Evolutionary conservation across 2,329 filamentous ascomycete genomes (phyloP).

Genomic region (Monilinia fructicola): DNA sequence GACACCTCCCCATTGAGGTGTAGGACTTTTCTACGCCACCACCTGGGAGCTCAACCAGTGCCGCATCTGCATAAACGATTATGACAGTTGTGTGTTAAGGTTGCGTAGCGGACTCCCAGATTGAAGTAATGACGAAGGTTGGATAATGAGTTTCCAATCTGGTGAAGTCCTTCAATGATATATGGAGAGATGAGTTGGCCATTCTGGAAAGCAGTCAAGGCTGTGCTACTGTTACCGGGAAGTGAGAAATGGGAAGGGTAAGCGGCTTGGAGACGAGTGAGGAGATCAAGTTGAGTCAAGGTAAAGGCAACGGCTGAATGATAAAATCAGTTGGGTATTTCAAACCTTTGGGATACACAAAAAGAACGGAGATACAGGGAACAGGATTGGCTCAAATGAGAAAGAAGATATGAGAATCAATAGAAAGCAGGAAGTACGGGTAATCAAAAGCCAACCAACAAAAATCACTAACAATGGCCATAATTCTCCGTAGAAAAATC

Average conservation of each 20-base stretch:
- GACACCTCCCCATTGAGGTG: conserved; percentile 69
- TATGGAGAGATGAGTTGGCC: conserved; percentile 73
- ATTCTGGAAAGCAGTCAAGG: conserved; percentile 58
- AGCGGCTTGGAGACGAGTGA: conserved; percentile 59
- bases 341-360: background rate
- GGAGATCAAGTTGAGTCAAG: conserved; percentile 72
- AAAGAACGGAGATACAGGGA: background rate
- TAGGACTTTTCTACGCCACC: conserved; percentile 39
- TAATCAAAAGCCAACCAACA: background rate
- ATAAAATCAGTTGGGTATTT: background rate
- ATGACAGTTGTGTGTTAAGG: conserved; percentile 90
- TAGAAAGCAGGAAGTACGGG: background rate
- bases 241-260: conserved; percentile 72
- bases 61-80: conserved; percentile 89
- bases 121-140: conserved; percentile 74
- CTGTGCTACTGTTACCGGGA: conserved; percentile 57
- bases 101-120: conserved; percentile 83
- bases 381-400: background rate
- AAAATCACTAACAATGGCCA: conserved; percentile 53
- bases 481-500: conserved; percentile 76
- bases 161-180: conserved; percentile 85
- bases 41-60: conserved; percentile 57
- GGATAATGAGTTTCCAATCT: conserved; percentile 81
- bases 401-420: background rate
- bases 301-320: conserved; percentile 61